A percentile compares a stretch with the other conserved stretches of the same genome.
phyloP scores from a whole-genome alignment of 1,139 yeast species.

The Suhomyces bokatorum region DNA sequence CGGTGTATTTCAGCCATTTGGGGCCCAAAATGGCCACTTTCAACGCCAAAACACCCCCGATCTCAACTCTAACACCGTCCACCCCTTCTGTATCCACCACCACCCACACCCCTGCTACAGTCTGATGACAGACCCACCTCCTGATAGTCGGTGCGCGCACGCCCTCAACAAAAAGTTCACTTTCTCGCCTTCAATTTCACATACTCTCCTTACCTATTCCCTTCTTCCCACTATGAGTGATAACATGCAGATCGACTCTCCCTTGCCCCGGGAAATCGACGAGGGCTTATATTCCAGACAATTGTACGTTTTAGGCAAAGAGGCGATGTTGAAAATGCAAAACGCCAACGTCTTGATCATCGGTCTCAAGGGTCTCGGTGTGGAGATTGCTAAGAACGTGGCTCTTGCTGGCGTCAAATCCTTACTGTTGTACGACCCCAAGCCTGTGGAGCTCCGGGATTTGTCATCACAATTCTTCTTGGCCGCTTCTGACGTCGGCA shows the following conservation, averaged over 20 bases:
- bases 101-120: neutral
- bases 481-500: constrained; percentile 67
- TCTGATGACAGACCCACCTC: neutral
- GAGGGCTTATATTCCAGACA: constrained; percentile 96
- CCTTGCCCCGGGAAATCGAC: constrained; percentile 63
- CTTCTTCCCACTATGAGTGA: constrained; percentile 24
- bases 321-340: constrained; percentile 98
- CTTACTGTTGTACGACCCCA: constrained; percentile 83
- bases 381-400: constrained; percentile 94
- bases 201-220: neutral
- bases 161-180: neutral
- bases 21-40: too few species aligned
- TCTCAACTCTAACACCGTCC: neutral
- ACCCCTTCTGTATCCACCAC: neutral
- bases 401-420: constrained; percentile 97
- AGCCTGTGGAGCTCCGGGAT: constrained; percentile 64
- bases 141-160: constrained; percentile 3
- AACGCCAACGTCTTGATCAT: constrained; percentile 82
- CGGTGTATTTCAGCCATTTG: too few species aligned
- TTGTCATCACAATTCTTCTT: constrained; percentile 89
- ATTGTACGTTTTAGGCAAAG: constrained; percentile 89
- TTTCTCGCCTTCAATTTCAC: constrained; percentile 1
- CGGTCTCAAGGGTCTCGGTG: constrained; percentile 89
- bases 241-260: constrained; percentile 59
- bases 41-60: too few species aligned